A percentile compares a stretch with the other conserved stretches of the same genome.
Evolutionary conservation across 352 stramenopile genomes (phyloP).

Genomic region (Peronospora destructor): DNA sequence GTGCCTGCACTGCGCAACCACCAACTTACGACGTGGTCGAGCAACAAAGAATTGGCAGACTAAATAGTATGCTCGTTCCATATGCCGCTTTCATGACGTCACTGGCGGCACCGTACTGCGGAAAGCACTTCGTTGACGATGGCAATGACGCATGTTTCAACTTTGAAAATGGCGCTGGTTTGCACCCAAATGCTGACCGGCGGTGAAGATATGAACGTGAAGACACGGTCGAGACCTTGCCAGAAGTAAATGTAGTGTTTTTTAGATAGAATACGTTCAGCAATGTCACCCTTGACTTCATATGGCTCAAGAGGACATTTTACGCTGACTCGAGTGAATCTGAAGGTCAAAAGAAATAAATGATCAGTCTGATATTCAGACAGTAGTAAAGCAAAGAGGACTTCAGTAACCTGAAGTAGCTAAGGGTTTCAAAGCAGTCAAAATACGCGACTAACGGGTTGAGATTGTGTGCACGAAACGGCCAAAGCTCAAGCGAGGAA

Average conservation of each 20-base stretch:
- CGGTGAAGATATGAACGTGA: slow-evolving; percentile 65
- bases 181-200: slow-evolving; percentile 62
- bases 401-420: too few relatives aligned
- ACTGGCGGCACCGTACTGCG: slow-evolving; percentile 53
- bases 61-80: slow-evolving; percentile 71
- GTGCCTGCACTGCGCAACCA: slow-evolving; percentile 66
- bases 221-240: slow-evolving; percentile 58
- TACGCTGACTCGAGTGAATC: too few relatives aligned
- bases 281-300: background rate
- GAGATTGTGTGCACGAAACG: too few relatives aligned
- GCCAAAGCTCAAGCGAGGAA: too few relatives aligned
- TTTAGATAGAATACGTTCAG: background rate
- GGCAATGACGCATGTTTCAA: slow-evolving; percentile 65
- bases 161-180: slow-evolving; percentile 78
- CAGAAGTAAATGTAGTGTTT: slow-evolving; percentile 64
- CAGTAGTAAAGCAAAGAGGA: too few relatives aligned
- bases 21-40: slow-evolving; percentile 59
- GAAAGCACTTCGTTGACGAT: slow-evolving; percentile 68
- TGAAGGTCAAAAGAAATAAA: too few relatives aligned
- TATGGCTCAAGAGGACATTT: background rate
- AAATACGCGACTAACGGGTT: too few relatives aligned
- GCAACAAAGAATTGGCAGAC: slow-evolving; percentile 80
- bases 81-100: slow-evolving; percentile 71
- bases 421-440: too few relatives aligned
- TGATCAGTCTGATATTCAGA: too few relatives aligned